Evolutionary conservation across 441 rosid species (phyloP).

Genomic region (Brassica hybrid): DNA sequence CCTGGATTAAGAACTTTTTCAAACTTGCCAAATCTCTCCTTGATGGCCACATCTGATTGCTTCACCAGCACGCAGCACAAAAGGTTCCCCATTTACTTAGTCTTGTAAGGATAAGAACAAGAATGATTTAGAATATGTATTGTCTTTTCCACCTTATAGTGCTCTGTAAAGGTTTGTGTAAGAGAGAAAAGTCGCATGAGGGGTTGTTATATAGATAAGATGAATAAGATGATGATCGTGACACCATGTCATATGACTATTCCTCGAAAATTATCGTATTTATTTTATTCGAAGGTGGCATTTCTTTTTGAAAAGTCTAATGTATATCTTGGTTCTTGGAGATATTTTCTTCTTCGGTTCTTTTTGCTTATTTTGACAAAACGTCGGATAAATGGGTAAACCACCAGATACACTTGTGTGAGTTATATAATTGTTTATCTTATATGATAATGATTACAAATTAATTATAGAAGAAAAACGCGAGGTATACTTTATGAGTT

Average conservation of each 20-base stretch:
- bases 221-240: conserved; percentile 33
- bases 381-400: background rate
- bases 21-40: conserved; percentile 82
- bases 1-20: conserved; percentile 82
- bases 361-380: background rate
- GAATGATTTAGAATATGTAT: background rate
- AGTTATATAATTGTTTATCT: background rate
- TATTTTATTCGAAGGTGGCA: background rate
- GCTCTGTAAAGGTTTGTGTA: conserved; percentile 21
- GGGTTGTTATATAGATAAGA: conserved; percentile 23
- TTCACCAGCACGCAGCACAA: conserved; percentile 76
- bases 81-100: conserved; percentile 63
- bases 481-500: too few relatives aligned
- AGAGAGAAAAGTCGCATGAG: conserved; percentile 21
- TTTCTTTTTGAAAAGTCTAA: conserved; percentile 26
- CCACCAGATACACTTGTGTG: conserved; percentile 9
- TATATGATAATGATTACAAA: background rate
- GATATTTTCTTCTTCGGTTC: background rate
- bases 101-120: conserved; percentile 13
- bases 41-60: conserved; percentile 83
- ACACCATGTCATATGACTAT: conserved; percentile 19
- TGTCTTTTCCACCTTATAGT: background rate
- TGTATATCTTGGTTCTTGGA: conserved; percentile 5
- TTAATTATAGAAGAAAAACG: background rate
- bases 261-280: conserved; percentile 20